A percentile compares a stretch with the other conserved stretches of the same genome.
These are phyloP conservation scores for Mucor velutinosus DNA, from an alignment of 371 early-diverging fungal species.

Conservation along the genomic window DNA sequence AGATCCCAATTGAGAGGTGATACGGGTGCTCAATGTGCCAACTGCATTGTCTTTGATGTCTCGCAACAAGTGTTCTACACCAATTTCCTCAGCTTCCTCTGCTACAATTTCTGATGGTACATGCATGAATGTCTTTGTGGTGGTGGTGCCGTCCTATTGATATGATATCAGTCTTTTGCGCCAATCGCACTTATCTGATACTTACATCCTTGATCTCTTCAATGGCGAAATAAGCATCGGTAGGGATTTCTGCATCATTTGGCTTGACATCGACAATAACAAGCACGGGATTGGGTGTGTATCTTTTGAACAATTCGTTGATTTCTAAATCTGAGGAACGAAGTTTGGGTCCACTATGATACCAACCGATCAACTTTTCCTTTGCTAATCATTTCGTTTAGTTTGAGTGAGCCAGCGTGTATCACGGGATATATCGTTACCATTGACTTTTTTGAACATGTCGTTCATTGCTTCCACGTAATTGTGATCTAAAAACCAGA, in stretches of 20 bases:
- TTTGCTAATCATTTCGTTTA: conserved; percentile 64
- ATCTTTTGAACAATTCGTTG: conserved; percentile 96
- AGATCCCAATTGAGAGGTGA: conserved; percentile 87
- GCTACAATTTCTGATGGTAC: conserved; percentile 96
- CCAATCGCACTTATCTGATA: not conserved
- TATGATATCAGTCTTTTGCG: not conserved
- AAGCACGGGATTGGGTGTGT: conserved; percentile 93
- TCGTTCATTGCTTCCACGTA: conserved; percentile 99
- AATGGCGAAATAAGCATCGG: conserved; percentile 94
- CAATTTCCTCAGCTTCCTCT: conserved; percentile 99
- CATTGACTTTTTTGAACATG: conserved; percentile 99
- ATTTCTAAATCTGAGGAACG: conserved; percentile 98
- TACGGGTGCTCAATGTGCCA: conserved; percentile 90
- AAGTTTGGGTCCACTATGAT: conserved; percentile 99
- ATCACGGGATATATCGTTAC: conserved; percentile 42
- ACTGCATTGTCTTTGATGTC: conserved; percentile 97
- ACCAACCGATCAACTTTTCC: conserved; percentile 99
- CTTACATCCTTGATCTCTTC: conserved; percentile 91
- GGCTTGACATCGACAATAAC: conserved; percentile 96
- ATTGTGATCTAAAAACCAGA: conserved; percentile 99
- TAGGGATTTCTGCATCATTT: conserved; percentile 90
- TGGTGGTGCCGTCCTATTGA: conserved; percentile 89
- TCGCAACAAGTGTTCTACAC: conserved; percentile 98
- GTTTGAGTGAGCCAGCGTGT: not conserved
- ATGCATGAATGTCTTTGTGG: conserved; percentile 95